These are phyloP conservation scores for Crithidia brevicula DNA, from an alignment of 208 protist genomes.

Conservation along the genomic window DNA sequence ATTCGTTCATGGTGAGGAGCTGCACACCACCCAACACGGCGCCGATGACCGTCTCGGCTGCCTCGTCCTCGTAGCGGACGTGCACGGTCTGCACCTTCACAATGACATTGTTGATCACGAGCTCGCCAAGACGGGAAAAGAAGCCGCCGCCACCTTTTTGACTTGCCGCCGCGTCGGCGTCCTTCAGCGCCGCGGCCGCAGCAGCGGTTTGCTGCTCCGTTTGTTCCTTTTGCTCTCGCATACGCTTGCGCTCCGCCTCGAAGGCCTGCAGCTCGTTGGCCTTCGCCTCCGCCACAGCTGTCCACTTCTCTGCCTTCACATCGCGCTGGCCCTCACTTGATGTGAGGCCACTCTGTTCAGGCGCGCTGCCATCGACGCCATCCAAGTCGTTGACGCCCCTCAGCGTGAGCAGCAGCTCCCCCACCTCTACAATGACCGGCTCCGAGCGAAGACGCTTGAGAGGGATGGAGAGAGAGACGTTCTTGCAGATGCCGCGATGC, in stretches of 20 bases:
- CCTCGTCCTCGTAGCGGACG: constrained; percentile 84
- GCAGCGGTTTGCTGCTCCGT: constrained; percentile 11
- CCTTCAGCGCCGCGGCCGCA: constrained; percentile 11
- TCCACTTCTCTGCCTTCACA: constrained; percentile 58
- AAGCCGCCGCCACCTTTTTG: constrained; percentile 41
- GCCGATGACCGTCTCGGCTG: constrained; percentile 62
- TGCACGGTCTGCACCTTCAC: constrained; percentile 83
- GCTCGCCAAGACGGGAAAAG: constrained; percentile 78
- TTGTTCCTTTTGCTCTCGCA: constrained; percentile 42
- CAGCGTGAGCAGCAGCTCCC: constrained; percentile 77
- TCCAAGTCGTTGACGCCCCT: constrained; percentile 18
- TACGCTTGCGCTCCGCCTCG: constrained; percentile 66
- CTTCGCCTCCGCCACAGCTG: constrained; percentile 50
- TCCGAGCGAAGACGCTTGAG: constrained; percentile 79
- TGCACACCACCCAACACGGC: constrained; percentile 76
- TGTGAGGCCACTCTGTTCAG: too few species aligned
- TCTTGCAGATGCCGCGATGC: constrained; percentile 83
- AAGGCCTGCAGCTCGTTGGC: constrained; percentile 67
- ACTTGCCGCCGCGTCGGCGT: constrained; percentile 2
- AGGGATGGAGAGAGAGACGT: constrained; percentile 75
- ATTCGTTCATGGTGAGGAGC: constrained; percentile 76
- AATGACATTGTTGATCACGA: constrained; percentile 90
- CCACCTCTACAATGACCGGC: constrained; percentile 83
- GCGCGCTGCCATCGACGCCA: not conserved
- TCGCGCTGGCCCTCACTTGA: constrained; percentile 11